Conservation (phyloP, 306 rosid species). For the Acacia melanoxylon region DNA sequence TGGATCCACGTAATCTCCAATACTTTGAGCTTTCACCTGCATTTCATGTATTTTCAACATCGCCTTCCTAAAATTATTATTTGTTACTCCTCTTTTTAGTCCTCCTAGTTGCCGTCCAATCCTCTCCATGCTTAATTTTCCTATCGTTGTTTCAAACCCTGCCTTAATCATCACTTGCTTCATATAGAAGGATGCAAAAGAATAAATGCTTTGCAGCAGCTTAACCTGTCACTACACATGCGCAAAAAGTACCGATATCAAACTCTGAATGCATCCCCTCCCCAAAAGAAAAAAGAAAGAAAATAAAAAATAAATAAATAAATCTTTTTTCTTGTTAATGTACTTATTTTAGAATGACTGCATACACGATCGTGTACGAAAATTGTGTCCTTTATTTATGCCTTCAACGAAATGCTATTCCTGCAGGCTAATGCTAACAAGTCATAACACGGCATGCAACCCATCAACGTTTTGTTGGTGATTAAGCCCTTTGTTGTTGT, state of each 20-base stretch:
- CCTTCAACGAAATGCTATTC: constrained; percentile 13
- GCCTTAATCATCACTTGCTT: constrained; percentile 3
- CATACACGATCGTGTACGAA: neutral
- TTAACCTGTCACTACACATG: neutral
- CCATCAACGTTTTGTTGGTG: constrained; percentile 22
- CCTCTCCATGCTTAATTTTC: neutral
- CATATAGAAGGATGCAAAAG: constrained; percentile 6
- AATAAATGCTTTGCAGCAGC: neutral
- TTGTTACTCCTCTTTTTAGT: neutral
- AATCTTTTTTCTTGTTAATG: no score
- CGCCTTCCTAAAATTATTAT: neutral
- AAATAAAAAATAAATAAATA: no score
- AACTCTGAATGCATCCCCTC: neutral
- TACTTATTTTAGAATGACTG: neutral
- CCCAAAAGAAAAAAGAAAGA: no score
- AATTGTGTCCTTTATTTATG: neutral
- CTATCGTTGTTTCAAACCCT: neutral
- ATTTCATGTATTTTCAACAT: neutral
- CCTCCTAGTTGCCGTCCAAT: neutral
- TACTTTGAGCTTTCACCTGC: neutral
- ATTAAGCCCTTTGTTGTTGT: constrained; percentile 30
- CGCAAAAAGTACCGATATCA: neutral
- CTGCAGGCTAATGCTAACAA: constrained; percentile 90
- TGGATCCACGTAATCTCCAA: neutral
- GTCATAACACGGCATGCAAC: constrained; percentile 40